Percentiles rank a stretch among this genome's conserved stretches.
Evolutionary conservation across 192 early-diverging fungal species (phyloP).

Genomic region (Backusella tuberculispora): DNA sequence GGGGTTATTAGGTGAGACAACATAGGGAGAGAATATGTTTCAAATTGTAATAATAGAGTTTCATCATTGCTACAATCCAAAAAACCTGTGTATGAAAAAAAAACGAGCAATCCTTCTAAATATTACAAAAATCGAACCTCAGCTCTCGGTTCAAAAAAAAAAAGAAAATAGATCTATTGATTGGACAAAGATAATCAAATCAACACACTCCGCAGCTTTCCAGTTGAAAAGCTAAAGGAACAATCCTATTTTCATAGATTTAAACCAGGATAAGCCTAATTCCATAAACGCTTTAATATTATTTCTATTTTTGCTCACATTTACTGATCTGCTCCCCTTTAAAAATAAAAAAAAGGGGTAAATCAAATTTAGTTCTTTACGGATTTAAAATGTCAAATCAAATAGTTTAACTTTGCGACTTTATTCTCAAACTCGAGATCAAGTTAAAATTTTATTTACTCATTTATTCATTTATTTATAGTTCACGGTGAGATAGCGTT

Average conservation of each 20-base stretch:
- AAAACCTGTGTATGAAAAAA: slow-evolving; percentile 4
- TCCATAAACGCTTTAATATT: neutral
- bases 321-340: neutral
- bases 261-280: neutral
- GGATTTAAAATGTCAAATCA: neutral
- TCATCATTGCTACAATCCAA: neutral
- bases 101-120: slow-evolving; percentile 3
- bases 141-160: neutral
- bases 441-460: neutral
- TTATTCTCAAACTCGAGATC: neutral
- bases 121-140: slow-evolving; percentile 8
- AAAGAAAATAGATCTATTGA: neutral
- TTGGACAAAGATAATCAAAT: neutral
- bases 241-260: neutral
- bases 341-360: neutral
- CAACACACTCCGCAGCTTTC: neutral
- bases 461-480: neutral
- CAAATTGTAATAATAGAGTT: neutral
- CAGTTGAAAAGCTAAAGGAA: neutral
- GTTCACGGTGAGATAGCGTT: neutral
- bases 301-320: neutral
- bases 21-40: neutral
- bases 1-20: slow-evolving; percentile 7
- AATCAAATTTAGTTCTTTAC: neutral
- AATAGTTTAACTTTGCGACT: neutral